Percentiles rank a stretch among this genome's conserved stretches.
These are phyloP conservation scores for Aspergillus pseudoglaucus DNA, from an alignment of 2,329 filamentous ascomycete species.

Conservation along the genomic window DNA sequence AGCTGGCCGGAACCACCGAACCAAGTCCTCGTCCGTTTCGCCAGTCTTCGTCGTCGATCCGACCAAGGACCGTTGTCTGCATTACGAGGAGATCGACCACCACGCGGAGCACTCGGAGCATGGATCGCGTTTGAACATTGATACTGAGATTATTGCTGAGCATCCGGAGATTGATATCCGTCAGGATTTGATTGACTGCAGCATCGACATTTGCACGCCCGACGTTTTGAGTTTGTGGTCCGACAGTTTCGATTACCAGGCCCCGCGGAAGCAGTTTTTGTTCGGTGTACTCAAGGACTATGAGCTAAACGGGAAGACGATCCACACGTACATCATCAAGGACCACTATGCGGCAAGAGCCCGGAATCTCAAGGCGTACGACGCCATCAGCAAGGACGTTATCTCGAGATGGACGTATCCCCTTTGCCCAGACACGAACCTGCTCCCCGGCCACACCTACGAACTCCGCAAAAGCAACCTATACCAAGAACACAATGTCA, in stretches of 20 bases:
- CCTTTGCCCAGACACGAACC: slow-evolving; percentile 80
- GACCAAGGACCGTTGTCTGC: slow-evolving; percentile 70
- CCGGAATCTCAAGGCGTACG: slow-evolving; percentile 80
- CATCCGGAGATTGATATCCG: slow-evolving; percentile 74
- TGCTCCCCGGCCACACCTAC: slow-evolving; percentile 72
- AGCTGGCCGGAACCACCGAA: slow-evolving; percentile 66
- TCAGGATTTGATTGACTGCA: slow-evolving; percentile 83
- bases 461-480: slow-evolving; percentile 61
- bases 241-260: slow-evolving; percentile 95
- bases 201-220: slow-evolving; percentile 94
- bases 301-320: slow-evolving; percentile 94
- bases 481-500: slow-evolving; percentile 73
- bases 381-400: slow-evolving; percentile 81
- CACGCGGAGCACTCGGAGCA: slow-evolving; percentile 44
- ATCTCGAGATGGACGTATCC: slow-evolving; percentile 82
- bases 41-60: slow-evolving; percentile 85
- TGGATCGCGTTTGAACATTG: slow-evolving; percentile 56
- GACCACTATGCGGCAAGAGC: slow-evolving; percentile 82
- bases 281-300: slow-evolving; percentile 93
- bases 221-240: slow-evolving; percentile 94
- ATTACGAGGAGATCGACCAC: slow-evolving; percentile 86
- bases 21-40: slow-evolving; percentile 66
- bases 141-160: slow-evolving; percentile 69
- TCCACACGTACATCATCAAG: slow-evolving; percentile 79
- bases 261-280: slow-evolving; percentile 79